Evolutionary conservation across 345 rosid species (phyloP), one percentile per base, ranked within the genome.

Genomic region (Combretum micranthum): DNA sequence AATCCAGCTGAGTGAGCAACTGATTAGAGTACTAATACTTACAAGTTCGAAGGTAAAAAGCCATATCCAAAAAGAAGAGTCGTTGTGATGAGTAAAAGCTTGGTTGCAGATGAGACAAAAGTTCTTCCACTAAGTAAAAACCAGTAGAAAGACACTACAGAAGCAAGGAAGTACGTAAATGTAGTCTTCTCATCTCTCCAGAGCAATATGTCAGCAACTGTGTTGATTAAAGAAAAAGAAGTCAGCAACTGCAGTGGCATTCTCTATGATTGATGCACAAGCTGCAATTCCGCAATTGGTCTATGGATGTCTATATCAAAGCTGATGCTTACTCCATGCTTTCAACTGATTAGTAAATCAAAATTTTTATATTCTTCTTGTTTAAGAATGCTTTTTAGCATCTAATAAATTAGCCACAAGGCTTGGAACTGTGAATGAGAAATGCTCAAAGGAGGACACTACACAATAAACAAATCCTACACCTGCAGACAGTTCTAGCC

Each of bases 111-210:
- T 39, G 98, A 80, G 68, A 74, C 64, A 39, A 92, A 83, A 60
- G 86, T 72, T 64, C 84, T 84, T 69, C 82, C 97, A 63, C 80
- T 70, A 37, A 87, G 85, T 61, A 84, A 79, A 74, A 84, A 83
- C 93, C 95, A 88, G 75, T 79, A 82, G 60, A 80, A 88, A 62
- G 80, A 56, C 63, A 81, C 18, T 71, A 67, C 74, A 66, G 80
- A 68, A 10, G 65, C 19, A 53, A 86, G 62, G 56, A 88, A 86
- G 72, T 67, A 86, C 8, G 77, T 52, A 50, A 86, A 83, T 60
- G 98, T 80, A 73, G 65, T 71, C 85, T 80, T 92, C 82, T 86
- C 86, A 66, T 92, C 86, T 79, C 93, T 86, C 98, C 98, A 92
- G 23, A 92, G 86, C 59, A 86, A 83, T 69, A 92, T 68, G 53